Evolutionary conservation across 768 basidiomycete genomes (phyloP).

Genomic region (Mycena galopus): DNA sequence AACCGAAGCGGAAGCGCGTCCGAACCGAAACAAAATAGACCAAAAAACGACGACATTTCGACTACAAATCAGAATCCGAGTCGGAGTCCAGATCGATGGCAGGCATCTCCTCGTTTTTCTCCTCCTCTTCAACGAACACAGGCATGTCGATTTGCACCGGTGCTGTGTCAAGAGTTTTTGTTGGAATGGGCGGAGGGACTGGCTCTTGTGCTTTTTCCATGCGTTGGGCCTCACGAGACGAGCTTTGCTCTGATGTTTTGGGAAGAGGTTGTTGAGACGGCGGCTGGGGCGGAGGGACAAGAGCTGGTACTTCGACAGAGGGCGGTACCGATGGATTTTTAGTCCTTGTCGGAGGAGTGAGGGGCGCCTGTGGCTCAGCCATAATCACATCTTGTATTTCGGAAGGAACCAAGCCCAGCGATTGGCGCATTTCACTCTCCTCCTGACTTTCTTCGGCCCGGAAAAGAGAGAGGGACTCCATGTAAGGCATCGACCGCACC

Average conservation of each 20-base stretch:
- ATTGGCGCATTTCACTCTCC: slow-evolving; percentile 63
- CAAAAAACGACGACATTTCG: neutral
- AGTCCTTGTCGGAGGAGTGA: neutral
- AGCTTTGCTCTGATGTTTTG: neutral
- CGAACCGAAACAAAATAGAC: slow-evolving; percentile 31
- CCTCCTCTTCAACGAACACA: slow-evolving; percentile 50
- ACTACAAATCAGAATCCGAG: slow-evolving; percentile 65
- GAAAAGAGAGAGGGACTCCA: slow-evolving; percentile 73
- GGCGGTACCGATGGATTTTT: neutral
- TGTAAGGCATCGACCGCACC: slow-evolving; percentile 72
- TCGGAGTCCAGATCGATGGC: slow-evolving; percentile 84
- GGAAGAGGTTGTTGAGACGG: slow-evolving; percentile 1
- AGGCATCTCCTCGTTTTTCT: slow-evolving; percentile 84
- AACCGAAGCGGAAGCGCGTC: slow-evolving; percentile 43
- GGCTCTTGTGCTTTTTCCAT: neutral
- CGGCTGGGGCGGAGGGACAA: neutral
- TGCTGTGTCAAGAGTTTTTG: neutral
- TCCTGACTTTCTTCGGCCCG: slow-evolving; percentile 74
- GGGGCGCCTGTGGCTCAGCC: slow-evolving; percentile 13
- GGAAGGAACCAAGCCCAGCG: slow-evolving; percentile 51
- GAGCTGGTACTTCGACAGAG: neutral
- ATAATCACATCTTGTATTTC: slow-evolving; percentile 27
- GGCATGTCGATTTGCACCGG: slow-evolving; percentile 4
- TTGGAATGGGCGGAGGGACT: neutral
- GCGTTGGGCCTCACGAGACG: neutral